Conservation (phyloP, 1,284 basidiomycete species). For the Rhodotorula sp. region DNA sequence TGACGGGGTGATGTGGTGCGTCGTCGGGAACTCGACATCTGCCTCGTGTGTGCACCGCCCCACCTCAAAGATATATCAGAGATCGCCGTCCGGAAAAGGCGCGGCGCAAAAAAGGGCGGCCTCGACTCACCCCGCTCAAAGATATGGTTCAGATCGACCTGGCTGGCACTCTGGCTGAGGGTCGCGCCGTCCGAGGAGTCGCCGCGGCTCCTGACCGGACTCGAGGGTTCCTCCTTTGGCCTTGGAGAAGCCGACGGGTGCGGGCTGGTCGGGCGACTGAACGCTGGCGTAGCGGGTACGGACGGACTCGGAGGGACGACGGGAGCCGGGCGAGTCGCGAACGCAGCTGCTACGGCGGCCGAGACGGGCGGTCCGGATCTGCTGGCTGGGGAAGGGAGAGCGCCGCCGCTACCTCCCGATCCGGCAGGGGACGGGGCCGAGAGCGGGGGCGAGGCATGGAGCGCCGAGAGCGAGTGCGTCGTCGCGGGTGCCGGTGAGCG, state of each 20-base stretch:
- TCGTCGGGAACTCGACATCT: conserved; percentile 41
- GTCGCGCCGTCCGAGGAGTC: neutral
- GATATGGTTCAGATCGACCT: conserved; percentile 38
- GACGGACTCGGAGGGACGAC: conserved; percentile 22
- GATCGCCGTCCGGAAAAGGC: neutral
- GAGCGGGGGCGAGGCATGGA: neutral
- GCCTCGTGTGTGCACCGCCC: neutral
- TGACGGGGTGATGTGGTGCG: conserved; percentile 37
- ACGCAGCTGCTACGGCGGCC: too few species aligned
- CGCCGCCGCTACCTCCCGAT: neutral
- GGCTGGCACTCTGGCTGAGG: conserved; percentile 13
- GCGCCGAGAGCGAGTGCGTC: neutral
- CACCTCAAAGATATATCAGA: neutral
- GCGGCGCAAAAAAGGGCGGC: neutral
- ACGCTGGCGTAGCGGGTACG: conserved; percentile 16
- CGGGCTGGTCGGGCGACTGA: conserved; percentile 23
- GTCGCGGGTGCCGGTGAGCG: conserved; percentile 8
- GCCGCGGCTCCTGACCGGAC: conserved; percentile 1
- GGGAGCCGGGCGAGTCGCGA: conserved; percentile 8
- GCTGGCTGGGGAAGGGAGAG: neutral
- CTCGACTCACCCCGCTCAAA: conserved; percentile 39
- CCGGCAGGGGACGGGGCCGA: neutral
- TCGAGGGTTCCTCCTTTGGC: conserved; percentile 15
- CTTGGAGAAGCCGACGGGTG: conserved; percentile 1
- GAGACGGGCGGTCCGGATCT: neutral